Evolutionary conservation across 2,329 filamentous ascomycete species (phyloP).

Genomic region (Fusarium xyrophilum): DNA sequence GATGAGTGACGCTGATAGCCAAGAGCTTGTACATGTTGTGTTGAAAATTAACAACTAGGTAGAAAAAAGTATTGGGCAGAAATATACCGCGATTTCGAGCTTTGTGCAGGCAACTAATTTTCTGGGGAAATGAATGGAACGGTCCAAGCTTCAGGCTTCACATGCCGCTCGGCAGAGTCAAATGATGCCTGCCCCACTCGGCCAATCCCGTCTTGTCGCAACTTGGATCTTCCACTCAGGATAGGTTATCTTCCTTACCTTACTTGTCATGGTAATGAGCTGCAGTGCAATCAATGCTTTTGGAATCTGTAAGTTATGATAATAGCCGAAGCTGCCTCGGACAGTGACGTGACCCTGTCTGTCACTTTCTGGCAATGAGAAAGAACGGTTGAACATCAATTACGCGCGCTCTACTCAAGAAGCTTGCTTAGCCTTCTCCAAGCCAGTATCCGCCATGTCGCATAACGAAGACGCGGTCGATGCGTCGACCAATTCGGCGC

Average conservation of each 20-base stretch:
- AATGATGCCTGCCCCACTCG: constrained; percentile 34
- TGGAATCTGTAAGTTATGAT: constrained; percentile 13
- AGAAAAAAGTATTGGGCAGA: constrained; percentile 25
- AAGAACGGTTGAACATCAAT: constrained; percentile 27
- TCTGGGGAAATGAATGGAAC: constrained; percentile 33
- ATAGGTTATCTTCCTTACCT: not conserved
- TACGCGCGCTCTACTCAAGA: constrained; percentile 3
- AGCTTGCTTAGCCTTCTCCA: not conserved
- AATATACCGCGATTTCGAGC: constrained; percentile 19
- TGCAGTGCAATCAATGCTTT: constrained; percentile 12
- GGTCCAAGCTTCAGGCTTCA: constrained; percentile 35
- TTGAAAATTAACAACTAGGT: not conserved
- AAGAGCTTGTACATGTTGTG: not conserved
- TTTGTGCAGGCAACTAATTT: constrained; percentile 18
- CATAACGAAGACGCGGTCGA: constrained; percentile 43
- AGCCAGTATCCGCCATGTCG: constrained; percentile 40
- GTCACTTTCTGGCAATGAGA: constrained; percentile 27
- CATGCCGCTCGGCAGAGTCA: constrained; percentile 39
- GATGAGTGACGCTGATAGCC: not conserved
- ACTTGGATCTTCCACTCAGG: constrained; percentile 18
- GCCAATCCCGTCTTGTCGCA: constrained; percentile 36
- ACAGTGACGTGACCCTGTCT: constrained; percentile 17
- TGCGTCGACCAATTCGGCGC: constrained; percentile 58
- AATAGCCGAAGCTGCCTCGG: constrained; percentile 5
- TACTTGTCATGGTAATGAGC: constrained; percentile 1